A percentile compares a stretch with the other conserved stretches of the same genome.
phyloP scores from a whole-genome alignment of 2,329 filamentous ascomycete genomes.

The Nigrospora sphaerica region DNA sequence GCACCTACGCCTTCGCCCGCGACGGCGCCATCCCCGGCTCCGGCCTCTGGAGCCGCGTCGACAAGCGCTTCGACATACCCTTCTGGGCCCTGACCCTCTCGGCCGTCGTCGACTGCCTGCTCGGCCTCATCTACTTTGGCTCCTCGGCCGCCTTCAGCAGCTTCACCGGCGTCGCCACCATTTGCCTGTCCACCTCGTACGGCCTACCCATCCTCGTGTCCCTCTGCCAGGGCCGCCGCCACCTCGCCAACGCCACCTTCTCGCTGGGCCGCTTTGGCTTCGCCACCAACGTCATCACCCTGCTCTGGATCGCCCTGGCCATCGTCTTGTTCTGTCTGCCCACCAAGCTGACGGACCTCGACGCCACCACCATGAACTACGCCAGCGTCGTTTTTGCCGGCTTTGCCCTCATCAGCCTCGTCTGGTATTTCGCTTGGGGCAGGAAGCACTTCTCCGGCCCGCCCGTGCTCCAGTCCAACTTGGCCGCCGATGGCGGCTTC shows the following conservation, averaged over 20 bases:
- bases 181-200: conserved; percentile 70
- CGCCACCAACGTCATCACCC: conserved; percentile 58
- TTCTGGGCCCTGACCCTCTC: conserved; percentile 64
- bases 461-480: conserved; percentile 22
- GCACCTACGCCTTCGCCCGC: conserved; percentile 69
- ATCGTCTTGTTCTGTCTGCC: conserved; percentile 74
- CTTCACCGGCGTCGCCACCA: conserved; percentile 74
- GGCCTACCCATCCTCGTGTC: conserved; percentile 69
- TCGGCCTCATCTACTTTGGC: conserved; percentile 75
- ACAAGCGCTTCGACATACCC: conserved; percentile 60
- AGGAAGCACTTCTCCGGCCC: conserved; percentile 59
- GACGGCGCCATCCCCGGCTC: conserved; percentile 70
- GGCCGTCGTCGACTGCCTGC: conserved; percentile 59
- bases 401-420: conserved; percentile 50
- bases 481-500: conserved; percentile 9
- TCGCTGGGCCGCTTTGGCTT: conserved; percentile 64
- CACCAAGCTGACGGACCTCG: conserved; percentile 46
- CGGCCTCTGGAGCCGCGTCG: conserved; percentile 58
- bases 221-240: conserved; percentile 57
- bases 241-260: conserved; percentile 59
- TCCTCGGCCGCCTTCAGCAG: conserved; percentile 71
- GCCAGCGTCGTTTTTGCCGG: conserved; percentile 59
- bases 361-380: conserved; percentile 56
- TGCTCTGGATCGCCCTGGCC: conserved; percentile 65
- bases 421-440: conserved; percentile 58